A percentile compares a stretch with the other conserved stretches of the same genome.
Conservation (phyloP, 2,329 filamentous ascomycete genomes). For the Clarireedia monteithiana region DNA sequence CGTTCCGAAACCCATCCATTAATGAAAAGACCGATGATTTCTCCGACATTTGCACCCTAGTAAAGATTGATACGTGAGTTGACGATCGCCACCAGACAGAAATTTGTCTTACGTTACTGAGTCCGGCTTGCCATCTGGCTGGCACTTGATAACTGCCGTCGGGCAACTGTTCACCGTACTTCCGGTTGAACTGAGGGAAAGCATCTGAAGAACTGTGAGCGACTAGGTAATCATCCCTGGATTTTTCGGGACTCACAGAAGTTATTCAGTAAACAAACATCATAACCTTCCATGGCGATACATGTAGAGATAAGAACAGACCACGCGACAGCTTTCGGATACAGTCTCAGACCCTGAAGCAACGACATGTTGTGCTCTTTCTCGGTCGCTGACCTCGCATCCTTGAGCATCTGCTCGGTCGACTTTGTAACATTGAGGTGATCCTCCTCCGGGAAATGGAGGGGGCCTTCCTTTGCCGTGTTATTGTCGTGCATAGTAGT, state of each 20-base stretch:
- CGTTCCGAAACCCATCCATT: slow-evolving; percentile 42
- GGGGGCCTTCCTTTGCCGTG: slow-evolving; percentile 1
- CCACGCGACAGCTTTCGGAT: slow-evolving; percentile 26
- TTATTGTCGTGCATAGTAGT: not conserved
- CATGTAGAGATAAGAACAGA: slow-evolving; percentile 32
- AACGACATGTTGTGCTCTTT: slow-evolving; percentile 12
- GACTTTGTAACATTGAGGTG: slow-evolving; percentile 3
- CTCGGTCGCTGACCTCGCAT: slow-evolving; percentile 5
- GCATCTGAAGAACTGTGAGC: slow-evolving; percentile 30
- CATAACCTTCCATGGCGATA: slow-evolving; percentile 37
- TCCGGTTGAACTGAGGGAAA: slow-evolving; percentile 24
- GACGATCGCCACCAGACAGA: not conserved
- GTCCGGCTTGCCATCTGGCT: slow-evolving; percentile 27
- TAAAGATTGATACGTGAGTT: not conserved
- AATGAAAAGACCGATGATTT: slow-evolving; percentile 38
- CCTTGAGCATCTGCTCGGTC: slow-evolving; percentile 8
- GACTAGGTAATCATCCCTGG: not conserved
- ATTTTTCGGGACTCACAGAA: slow-evolving; percentile 26
- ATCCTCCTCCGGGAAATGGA: slow-evolving; percentile 2
- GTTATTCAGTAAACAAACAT: slow-evolving; percentile 30
- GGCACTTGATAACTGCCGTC: slow-evolving; percentile 18
- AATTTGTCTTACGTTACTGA: slow-evolving; percentile 19
- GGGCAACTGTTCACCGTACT: slow-evolving; percentile 24
- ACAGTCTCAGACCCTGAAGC: slow-evolving; percentile 18
- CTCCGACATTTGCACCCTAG: slow-evolving; percentile 23